Percentiles rank a stretch among this genome's conserved stretches.
phyloP scores from a whole-genome alignment of 805 yeast genomes.

The Candida cerambycidarum region DNA sequence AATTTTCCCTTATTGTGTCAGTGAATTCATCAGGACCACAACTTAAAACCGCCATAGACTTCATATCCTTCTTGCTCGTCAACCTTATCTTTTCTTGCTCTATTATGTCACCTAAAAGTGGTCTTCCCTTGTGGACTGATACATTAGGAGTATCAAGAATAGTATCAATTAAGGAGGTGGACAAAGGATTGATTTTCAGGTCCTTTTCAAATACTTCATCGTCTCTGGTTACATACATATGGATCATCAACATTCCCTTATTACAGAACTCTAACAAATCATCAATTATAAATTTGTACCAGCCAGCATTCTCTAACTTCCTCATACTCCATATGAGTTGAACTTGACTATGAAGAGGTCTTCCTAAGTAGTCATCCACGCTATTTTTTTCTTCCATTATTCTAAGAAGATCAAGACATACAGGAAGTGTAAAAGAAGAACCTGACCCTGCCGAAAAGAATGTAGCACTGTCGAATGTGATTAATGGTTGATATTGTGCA shows the following conservation, averaged over 20 bases:
- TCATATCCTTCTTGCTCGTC: conserved; percentile 16
- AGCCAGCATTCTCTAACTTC: conserved; percentile 23
- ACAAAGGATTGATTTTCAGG: neutral
- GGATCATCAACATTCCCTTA: conserved; percentile 23
- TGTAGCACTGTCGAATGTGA: conserved; percentile 39
- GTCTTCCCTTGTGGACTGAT: conserved; percentile 17
- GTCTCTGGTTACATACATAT: conserved; percentile 26
- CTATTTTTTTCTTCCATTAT: conserved; percentile 25
- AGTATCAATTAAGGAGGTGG: too few relatives aligned
- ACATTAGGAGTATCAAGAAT: conserved; percentile 4
- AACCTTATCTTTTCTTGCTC: conserved; percentile 15
- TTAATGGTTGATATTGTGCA: conserved; percentile 39
- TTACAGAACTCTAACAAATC: conserved; percentile 25
- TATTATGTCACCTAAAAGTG: conserved; percentile 19
- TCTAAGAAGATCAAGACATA: conserved; percentile 40
- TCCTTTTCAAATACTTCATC: neutral
- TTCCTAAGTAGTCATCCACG: conserved; percentile 29
- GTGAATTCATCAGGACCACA: conserved; percentile 43
- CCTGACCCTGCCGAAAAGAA: conserved; percentile 49
- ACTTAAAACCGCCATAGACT: conserved; percentile 36
- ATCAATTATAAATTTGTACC: conserved; percentile 38
- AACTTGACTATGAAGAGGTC: conserved; percentile 29
- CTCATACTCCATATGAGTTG: conserved; percentile 35
- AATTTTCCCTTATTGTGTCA: conserved; percentile 23
- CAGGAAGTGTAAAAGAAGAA: conserved; percentile 46